Base-by-base conservation (phyloP, 345 rosid genomes). In the Hibiscus mutabilis region DNA sequence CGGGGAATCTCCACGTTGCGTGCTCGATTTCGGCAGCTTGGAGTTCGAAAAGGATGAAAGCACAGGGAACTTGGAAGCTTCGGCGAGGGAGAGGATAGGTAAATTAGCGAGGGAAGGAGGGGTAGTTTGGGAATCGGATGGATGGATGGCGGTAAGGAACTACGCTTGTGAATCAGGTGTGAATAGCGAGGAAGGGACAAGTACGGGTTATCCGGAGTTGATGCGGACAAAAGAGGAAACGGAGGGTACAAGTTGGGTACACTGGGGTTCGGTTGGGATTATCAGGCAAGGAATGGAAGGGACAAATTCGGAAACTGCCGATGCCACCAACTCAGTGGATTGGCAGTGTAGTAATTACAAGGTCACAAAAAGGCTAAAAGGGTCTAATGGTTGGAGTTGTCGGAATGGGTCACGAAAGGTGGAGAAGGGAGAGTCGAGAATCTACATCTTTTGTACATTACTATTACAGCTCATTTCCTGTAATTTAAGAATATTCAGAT, bases 1-100 rank as follows among this genome's bases (percentile, higher is more conserved):
- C 10, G 29, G 70, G 0, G 87, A 87, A 75, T 89, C 97, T 60
- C 97, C 97, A 24, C 95, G 95, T 66, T 84, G 92, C 75, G 89
- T 89, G n/a, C 84, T 89, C 66, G 89, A 87, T 76, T 84, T 88
- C 84, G 82, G 63, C 52, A 73, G 68, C 76, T 85, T 85, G 40
- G 87, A 85, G 19, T 87, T 82, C 72, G 85, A n/a, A 37, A 79
- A 25, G 10, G 76, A 70, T 2, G 85, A 75, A 6, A 61, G 29
- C 0, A 79, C 68, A 0, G 79, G 68, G 24, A 62, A 13, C 2
- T 35, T 25, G 13, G 64, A 51, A 33, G 58, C 8, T 61, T 75
- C 83, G 12, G 82, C 67, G 22, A 69, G 69, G 64, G 72, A 73
- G 6, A 85, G 86, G 76, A 75, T 89, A 0, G 68, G 80, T 76